Base-by-base conservation (phyloP, 1,139 yeast species). In the Sugiyamaella xylanicola region DNA sequence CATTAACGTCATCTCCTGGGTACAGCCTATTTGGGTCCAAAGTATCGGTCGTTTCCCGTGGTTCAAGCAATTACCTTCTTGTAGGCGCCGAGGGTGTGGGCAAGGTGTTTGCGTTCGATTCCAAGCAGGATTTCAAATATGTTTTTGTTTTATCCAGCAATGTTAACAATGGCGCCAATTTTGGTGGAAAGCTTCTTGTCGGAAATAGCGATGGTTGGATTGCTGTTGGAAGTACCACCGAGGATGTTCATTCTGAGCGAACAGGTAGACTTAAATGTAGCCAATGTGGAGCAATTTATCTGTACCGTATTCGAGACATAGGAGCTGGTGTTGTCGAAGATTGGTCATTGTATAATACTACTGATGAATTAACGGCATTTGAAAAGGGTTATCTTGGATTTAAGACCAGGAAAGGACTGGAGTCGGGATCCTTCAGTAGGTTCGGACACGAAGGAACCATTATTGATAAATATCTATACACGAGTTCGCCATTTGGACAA, bases 401-500 rank as follows among this genome's bases (percentile, higher is more conserved):
- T 27, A 48, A 48, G 29, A 51, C 45, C 15, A 55, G 59, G 48
- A 48, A 21, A 50, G 53, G 20, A 19, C 21, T 29, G 48, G 50
- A 11, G 45, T 15, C 19, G 54, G 68, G 4, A 62, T 48, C 52
- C 11, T 48, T 69, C 43, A 62, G 67, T 29, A 63, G 69, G 22
- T 71, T 76, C 55, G 81, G 80, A 2, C 64, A 65, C 32, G 66
- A 67, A 0, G 74, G 73, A 1, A 62, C 63, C 1, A 51, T 60
- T n/a, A 32, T 70, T 1, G 63, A 61, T 8, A 63, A 64, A 9
- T 54, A 53, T 1, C 56, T 77, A 15, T 72, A 64, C 49, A 61
- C 77, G 1, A 68, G 76, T 0, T 75, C 81, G 0, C 78, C 80
- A 1, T 74, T 72, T 51, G 72, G 73, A 40, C 67, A 68, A 19